A percentile compares a stretch with the other conserved stretches of the same genome.
These are phyloP conservation scores for Jacaranda copaia DNA, from an alignment of 257 asterid genomes.

Conservation along the genomic window DNA sequence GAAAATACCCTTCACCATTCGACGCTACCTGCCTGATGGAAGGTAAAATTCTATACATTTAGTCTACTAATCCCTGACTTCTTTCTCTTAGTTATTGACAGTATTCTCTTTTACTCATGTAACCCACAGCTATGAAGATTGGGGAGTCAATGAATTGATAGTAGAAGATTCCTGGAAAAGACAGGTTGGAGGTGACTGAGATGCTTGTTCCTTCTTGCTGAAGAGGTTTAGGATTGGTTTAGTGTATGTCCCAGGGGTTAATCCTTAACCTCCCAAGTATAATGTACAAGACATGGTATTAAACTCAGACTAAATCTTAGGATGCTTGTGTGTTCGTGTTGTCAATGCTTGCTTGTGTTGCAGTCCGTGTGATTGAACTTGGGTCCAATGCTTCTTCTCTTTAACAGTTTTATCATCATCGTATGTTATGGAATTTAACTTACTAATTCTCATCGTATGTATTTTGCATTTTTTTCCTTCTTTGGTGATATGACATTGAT, in stretches of 20 bases:
- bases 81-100: background rate
- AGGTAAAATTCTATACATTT: slow-evolving; percentile 42
- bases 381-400: background rate
- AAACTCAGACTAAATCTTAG: too few relatives aligned
- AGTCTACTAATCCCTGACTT: background rate
- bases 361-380: background rate
- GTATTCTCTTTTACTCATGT: background rate
- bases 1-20: slow-evolving; percentile 73
- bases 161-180: slow-evolving; percentile 55
- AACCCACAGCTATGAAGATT: slow-evolving; percentile 43
- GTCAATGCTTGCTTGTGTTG: background rate
- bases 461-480: background rate
- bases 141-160: slow-evolving; percentile 50
- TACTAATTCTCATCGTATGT: too few relatives aligned
- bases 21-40: slow-evolving; percentile 75
- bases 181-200: slow-evolving; percentile 49
- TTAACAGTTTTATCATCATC: background rate
- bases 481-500: too few relatives aligned
- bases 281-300: background rate
- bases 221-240: background rate
- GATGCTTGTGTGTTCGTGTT: too few relatives aligned
- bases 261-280: background rate
- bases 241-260: background rate
- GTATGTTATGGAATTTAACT: too few relatives aligned
- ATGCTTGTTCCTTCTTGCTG: background rate